phyloP scores from a whole-genome alignment of 2,329 filamentous ascomycete genomes.

The Cladosporium cucumerinum region DNA sequence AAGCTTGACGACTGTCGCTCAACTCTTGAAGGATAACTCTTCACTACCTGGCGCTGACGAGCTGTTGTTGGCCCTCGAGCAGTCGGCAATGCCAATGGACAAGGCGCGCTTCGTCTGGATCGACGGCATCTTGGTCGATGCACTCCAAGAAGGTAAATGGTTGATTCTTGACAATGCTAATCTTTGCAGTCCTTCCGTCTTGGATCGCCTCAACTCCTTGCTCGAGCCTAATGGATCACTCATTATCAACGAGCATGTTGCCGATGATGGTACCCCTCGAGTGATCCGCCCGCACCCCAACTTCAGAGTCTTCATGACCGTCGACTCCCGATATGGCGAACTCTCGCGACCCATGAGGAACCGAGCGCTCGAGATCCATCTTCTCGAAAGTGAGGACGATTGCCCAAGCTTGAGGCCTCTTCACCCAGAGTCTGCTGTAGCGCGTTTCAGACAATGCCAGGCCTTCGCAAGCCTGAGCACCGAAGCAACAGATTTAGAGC shows the following conservation, averaged over 20 bases:
- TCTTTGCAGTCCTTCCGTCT: slow-evolving; percentile 87
- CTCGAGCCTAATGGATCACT: slow-evolving; percentile 86
- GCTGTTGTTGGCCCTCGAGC: slow-evolving; percentile 17
- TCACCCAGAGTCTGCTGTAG: slow-evolving; percentile 30
- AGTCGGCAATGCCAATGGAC: slow-evolving; percentile 47
- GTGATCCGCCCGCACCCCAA: slow-evolving; percentile 77
- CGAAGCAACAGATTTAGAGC: neutral
- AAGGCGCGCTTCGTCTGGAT: slow-evolving; percentile 92
- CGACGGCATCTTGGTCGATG: slow-evolving; percentile 86
- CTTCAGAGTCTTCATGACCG: slow-evolving; percentile 90
- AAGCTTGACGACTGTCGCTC: slow-evolving; percentile 15
- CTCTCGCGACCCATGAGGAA: slow-evolving; percentile 96
- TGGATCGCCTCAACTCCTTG: slow-evolving; percentile 90
- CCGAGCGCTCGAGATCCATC: slow-evolving; percentile 82
- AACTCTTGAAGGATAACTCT: slow-evolving; percentile 3
- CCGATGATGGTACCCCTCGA: slow-evolving; percentile 73
- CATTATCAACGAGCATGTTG: slow-evolving; percentile 90
- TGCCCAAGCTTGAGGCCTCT: slow-evolving; percentile 18
- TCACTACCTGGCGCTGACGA: slow-evolving; percentile 9
- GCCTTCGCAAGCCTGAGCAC: neutral
- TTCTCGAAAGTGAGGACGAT: slow-evolving; percentile 39
- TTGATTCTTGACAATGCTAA: slow-evolving; percentile 96
- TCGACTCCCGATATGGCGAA: slow-evolving; percentile 89
- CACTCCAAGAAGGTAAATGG: slow-evolving; percentile 83
- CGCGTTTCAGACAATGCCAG: slow-evolving; percentile 23